Conservation (phyloP, 2,329 filamentous ascomycete species). For the Beauveria bassiana region DNA sequence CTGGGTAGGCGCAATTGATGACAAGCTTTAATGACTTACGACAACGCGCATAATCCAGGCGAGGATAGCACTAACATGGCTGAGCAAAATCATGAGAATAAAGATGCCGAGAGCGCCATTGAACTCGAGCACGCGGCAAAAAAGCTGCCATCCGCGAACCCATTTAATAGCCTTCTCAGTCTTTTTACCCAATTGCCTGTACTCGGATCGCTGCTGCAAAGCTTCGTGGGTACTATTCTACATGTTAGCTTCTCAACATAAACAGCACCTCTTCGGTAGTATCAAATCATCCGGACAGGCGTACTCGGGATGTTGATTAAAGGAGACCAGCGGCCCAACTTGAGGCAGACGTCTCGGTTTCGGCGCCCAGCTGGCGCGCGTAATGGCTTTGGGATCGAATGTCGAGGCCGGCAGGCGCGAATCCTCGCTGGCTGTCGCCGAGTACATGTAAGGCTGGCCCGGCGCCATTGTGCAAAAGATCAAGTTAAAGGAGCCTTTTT, state of each 20-base stretch:
- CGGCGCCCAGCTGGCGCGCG: constrained; percentile 66
- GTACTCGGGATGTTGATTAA: constrained; percentile 84
- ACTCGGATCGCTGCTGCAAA: constrained; percentile 53
- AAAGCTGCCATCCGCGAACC: constrained; percentile 61
- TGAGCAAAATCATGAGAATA: constrained; percentile 70
- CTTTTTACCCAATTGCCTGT: constrained; percentile 58
- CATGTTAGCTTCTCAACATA: neutral
- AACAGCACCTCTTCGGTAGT: neutral
- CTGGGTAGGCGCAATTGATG: constrained; percentile 13
- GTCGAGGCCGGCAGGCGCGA: constrained; percentile 43
- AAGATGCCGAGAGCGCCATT: constrained; percentile 64
- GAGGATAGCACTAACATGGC: constrained; percentile 53
- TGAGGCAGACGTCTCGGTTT: constrained; percentile 55
- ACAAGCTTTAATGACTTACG: constrained; percentile 40
- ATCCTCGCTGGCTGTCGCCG: constrained; percentile 39
- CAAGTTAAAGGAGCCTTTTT: neutral
- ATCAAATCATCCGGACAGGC: constrained; percentile 21
- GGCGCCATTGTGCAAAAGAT: constrained; percentile 1
- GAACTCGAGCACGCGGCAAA: constrained; percentile 58
- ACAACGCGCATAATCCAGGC: constrained; percentile 72
- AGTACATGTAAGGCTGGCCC: constrained; percentile 63
- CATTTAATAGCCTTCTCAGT: constrained; percentile 66
- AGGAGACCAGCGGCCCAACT: constrained; percentile 68
- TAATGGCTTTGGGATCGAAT: constrained; percentile 86
- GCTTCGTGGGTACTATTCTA: constrained; percentile 50